A percentile compares a stretch with the other conserved stretches of the same genome.
Conservation (phyloP, 345 rosid genomes). For the Kandelia obovata region DNA sequence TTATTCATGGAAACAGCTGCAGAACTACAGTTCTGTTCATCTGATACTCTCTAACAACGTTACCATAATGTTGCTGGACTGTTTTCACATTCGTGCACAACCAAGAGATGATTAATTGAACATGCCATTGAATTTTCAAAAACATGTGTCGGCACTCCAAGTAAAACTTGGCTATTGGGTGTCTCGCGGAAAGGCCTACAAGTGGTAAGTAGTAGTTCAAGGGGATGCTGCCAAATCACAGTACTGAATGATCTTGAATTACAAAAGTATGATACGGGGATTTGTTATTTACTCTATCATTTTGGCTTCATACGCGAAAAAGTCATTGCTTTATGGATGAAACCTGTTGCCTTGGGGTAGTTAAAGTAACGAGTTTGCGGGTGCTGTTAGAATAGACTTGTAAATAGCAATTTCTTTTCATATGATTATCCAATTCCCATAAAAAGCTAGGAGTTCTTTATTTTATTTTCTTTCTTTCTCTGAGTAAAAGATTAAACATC, state of each 20-base stretch:
- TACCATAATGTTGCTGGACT: constrained; percentile 10
- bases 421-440: too few species aligned
- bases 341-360: too few species aligned
- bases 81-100: not conserved
- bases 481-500: not conserved
- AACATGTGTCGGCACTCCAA: constrained; percentile 2
- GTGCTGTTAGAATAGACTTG: too few species aligned
- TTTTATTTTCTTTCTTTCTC: not conserved
- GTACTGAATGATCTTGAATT: too few species aligned
- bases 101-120: not conserved
- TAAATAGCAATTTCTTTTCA: too few species aligned
- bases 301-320: too few species aligned
- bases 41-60: not conserved
- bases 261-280: too few species aligned
- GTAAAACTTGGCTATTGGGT: constrained; percentile 3
- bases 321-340: too few species aligned
- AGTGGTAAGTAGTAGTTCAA: not conserved
- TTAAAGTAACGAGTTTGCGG: too few species aligned
- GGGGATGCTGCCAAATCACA: constrained; percentile 1
- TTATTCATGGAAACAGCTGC: not conserved
- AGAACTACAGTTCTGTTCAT: too few species aligned
- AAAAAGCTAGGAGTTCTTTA: not conserved
- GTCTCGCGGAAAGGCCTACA: constrained; percentile 4
- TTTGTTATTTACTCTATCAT: too few species aligned
- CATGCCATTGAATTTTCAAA: not conserved